Evolutionary conservation across 2,329 filamentous ascomycete genomes (phyloP).

Genomic region (Cladosporium phlei): DNA sequence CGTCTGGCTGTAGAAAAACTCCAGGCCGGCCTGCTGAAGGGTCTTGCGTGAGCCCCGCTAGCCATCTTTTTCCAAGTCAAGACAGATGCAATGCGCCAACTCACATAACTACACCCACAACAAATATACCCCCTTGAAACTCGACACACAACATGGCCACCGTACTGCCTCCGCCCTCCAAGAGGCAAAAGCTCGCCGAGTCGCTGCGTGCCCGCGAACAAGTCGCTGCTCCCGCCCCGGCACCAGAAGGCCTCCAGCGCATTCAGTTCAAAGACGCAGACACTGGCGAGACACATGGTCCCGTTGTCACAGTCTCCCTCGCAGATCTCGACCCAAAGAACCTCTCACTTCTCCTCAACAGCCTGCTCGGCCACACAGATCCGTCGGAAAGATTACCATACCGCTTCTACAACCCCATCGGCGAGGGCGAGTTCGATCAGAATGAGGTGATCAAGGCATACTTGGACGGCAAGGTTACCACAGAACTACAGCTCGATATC

Average conservation of each 20-base stretch:
- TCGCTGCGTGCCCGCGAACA: slow-evolving; percentile 68
- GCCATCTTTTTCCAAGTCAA: no score
- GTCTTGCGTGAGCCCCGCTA: no score
- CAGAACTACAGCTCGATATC: slow-evolving; percentile 59
- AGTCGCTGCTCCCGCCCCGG: slow-evolving; percentile 62
- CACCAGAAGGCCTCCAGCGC: slow-evolving; percentile 61
- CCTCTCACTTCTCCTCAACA: slow-evolving; percentile 80
- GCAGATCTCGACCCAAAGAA: slow-evolving; percentile 85
- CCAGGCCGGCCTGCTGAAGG: no score
- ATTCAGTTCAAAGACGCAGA: slow-evolving; percentile 85
- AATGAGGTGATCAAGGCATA: slow-evolving; percentile 38
- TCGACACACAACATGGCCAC: slow-evolving; percentile 62
- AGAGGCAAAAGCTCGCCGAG: slow-evolving; percentile 74
- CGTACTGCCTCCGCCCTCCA: slow-evolving; percentile 75
- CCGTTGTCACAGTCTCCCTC: slow-evolving; percentile 69
- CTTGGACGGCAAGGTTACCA: slow-evolving; percentile 44
- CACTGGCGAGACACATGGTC: slow-evolving; percentile 62
- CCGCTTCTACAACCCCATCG: slow-evolving; percentile 53
- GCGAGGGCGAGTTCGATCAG: slow-evolving; percentile 39
- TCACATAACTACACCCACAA: no score
- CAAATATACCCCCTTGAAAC: background rate
- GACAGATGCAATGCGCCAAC: no score
- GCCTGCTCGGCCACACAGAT: slow-evolving; percentile 63
- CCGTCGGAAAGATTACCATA: slow-evolving; percentile 61
- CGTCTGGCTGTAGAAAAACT: no score